Conservation (phyloP, 2,329 filamentous ascomycete genomes). For the Pseudogymnoascus verrucosus region DNA sequence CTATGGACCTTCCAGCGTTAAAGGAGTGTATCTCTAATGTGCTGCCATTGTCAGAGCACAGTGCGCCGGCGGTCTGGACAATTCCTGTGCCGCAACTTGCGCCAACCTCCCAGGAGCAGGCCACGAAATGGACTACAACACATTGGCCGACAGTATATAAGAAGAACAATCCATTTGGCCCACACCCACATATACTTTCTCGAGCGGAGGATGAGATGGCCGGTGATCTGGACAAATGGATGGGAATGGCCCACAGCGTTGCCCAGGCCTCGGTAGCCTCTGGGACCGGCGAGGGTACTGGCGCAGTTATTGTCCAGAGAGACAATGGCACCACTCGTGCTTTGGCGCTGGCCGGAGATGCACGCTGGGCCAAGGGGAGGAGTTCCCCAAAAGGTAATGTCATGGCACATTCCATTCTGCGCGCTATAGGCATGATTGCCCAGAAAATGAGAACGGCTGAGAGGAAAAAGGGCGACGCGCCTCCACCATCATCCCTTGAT, state of each 20-base stretch:
- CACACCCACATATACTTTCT: conserved; percentile 67
- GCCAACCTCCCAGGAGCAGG: conserved; percentile 68
- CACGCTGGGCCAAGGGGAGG: conserved; percentile 55
- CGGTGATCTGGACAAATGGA: conserved; percentile 55
- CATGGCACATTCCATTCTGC: conserved; percentile 69
- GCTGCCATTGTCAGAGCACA: conserved; percentile 23
- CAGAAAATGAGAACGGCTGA: conserved; percentile 38
- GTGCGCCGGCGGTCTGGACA: conserved; percentile 47
- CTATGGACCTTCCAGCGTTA: conserved; percentile 42
- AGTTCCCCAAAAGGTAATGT: conserved; percentile 53
- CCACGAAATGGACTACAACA: conserved; percentile 62
- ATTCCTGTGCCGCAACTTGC: conserved; percentile 65
- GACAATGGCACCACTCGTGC: conserved; percentile 30
- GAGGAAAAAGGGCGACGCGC: conserved; percentile 16
- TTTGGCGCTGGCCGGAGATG: conserved; percentile 69
- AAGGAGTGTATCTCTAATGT: conserved; percentile 38
- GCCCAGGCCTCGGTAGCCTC: conserved; percentile 49
- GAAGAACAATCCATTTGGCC: conserved; percentile 79
- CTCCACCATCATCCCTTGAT: neutral
- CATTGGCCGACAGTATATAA: conserved; percentile 85
- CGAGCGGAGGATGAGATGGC: conserved; percentile 63
- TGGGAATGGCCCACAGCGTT: conserved; percentile 57
- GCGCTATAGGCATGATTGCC: conserved; percentile 77
- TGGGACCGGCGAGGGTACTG: conserved; percentile 60
- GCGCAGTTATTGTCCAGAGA: conserved; percentile 65